Base-by-base conservation (phyloP, 352 stramenopile genomes). In the Paralagenidium karlingii region DNA sequence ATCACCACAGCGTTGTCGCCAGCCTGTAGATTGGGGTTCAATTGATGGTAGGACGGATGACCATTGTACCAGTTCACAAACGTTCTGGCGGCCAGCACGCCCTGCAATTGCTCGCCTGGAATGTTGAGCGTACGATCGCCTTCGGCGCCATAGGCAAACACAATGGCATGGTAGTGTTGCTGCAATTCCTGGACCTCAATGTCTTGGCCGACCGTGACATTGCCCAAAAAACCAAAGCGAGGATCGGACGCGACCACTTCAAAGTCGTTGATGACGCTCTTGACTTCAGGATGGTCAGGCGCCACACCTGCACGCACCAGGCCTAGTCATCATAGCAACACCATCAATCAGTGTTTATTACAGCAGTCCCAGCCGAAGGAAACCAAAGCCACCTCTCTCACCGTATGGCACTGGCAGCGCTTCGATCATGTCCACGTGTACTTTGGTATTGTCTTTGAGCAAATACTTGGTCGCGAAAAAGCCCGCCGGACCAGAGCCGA, bases 11-110 rank as follows among this genome's bases (percentile, higher is more conserved):
- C 6, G 43, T 22, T 21, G 43, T 41, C 18, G 43, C 43, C 22
- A n/a, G n/a, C n/a, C n/a, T n/a, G n/a, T n/a, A 89, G 42, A 43
- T 87, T 58, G 21, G 80, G 39, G 12, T 74, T 57, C 24, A 98
- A 46, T 40, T 95, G 65, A 31, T 78, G 65, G 63, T 94, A 97
- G 6, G 95, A 71, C 7, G 92, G 92, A 69, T 99, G 94, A 28
- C 90, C 94, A 53, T 99, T 99, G 75, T 99, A 99, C 95, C 94
- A 99, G 58, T 96, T 95, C 10, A 99, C 95, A 57, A 99, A 99
- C 44, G 86, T 69, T 16, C 94, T 64, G 4, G 94, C 87, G 22
- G 67, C 82, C 37, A 96, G 46, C 12, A 98, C 82, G n/a, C 67
- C 67, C 0, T 37, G 13, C 3, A 87, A 55, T 8, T 71, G 44